A percentile compares a stretch with the other conserved stretches of the same genome.
phyloP scores from a whole-genome alignment of 805 yeast species.

The Ogataea neopini region DNA sequence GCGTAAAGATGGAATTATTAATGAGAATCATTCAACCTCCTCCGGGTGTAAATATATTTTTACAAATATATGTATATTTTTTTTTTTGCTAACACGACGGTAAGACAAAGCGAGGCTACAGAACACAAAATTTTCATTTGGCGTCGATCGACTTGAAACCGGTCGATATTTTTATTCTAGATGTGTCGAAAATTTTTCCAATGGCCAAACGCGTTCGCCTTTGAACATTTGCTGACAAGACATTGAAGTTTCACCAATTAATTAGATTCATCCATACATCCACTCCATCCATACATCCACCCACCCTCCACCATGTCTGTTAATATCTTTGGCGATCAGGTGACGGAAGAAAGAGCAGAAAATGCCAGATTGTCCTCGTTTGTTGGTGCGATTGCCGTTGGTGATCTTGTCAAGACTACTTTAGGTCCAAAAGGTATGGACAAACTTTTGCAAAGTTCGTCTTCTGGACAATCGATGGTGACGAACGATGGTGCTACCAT shows the following conservation, averaged over 20 bases:
- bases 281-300: no score
- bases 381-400: conserved; percentile 98
- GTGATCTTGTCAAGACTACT: conserved; percentile 91
- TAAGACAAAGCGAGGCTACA: background rate
- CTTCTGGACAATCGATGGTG: conserved; percentile 74
- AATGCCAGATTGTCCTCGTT: conserved; percentile 97
- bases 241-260: background rate
- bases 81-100: background rate
- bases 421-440: conserved; percentile 99
- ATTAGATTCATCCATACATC: no score
- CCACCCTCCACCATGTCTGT: no score
- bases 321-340: conserved; percentile 95
- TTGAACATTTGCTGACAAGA: no score
- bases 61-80: background rate
- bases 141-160: conserved; percentile 5
- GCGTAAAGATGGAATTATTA: no score
- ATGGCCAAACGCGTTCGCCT: conserved; percentile 7
- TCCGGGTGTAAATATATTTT: background rate
- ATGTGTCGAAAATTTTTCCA: conserved; percentile 7
- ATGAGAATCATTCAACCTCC: background rate
- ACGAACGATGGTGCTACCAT: conserved; percentile 99
- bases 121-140: background rate
- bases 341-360: conserved; percentile 96
- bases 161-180: background rate
- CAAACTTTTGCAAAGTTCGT: conserved; percentile 84